Conservation (phyloP, 1,284 basidiomycete genomes). For the Xerocomus amazonicus region DNA sequence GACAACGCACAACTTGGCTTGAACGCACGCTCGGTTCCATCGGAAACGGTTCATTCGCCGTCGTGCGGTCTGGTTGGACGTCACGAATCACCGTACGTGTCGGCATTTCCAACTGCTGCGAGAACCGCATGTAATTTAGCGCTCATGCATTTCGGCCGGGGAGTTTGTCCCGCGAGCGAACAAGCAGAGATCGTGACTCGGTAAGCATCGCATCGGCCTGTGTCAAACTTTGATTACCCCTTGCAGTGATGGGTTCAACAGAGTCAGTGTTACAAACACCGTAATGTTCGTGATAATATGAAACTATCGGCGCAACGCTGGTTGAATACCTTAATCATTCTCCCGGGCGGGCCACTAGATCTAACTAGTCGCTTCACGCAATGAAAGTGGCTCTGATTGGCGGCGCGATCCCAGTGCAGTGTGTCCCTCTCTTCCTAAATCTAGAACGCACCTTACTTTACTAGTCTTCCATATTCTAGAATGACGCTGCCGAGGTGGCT, state of each 20-base stretch:
- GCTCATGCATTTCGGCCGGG: constrained; percentile 8
- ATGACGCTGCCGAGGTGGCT: constrained; percentile 29
- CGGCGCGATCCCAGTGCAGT: constrained; percentile 19
- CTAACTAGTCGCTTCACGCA: constrained; percentile 23
- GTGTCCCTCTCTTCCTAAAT: constrained; percentile 25
- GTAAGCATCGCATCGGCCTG: constrained; percentile 6
- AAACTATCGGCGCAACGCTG: not conserved
- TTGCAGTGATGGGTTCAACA: constrained; percentile 4
- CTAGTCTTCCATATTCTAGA: constrained; percentile 27
- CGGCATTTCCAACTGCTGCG: constrained; percentile 10
- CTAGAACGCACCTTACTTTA: constrained; percentile 26
- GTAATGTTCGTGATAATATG: constrained; percentile 5
- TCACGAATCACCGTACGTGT: constrained; percentile 10
- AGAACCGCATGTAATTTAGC: constrained; percentile 14
- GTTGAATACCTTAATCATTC: constrained; percentile 9
- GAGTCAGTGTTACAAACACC: constrained; percentile 17
- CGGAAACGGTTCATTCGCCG: not conserved
- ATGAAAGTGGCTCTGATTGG: constrained; percentile 21
- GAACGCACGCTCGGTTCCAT: not conserved
- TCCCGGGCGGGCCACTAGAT: constrained; percentile 9
- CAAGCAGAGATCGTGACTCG: constrained; percentile 17
- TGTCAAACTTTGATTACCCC: constrained; percentile 22
- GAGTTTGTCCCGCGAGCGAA: constrained; percentile 21
- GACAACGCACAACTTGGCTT: not conserved
- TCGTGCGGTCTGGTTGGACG: not conserved